phyloP scores from a whole-genome alignment of 176 grass and related monocot genomes.

The Oryza longistaminata region DNA sequence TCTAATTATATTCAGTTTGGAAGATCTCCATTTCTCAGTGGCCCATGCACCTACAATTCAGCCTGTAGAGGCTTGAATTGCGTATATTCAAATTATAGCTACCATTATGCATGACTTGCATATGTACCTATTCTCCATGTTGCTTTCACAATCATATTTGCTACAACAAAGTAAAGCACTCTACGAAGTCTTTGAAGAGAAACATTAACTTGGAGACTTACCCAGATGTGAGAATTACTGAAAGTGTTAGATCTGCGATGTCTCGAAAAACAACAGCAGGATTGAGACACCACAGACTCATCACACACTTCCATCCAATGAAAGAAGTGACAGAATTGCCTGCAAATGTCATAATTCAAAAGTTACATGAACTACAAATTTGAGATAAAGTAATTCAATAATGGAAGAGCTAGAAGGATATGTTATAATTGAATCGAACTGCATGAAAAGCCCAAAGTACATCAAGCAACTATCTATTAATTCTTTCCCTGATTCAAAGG shows the following conservation, averaged over 20 bases:
- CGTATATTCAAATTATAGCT: constrained; percentile 3
- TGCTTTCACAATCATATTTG: background rate
- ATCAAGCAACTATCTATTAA: too few species aligned
- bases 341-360: constrained; percentile 37
- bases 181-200: background rate
- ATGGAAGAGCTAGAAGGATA: constrained; percentile 12
- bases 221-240: constrained; percentile 97
- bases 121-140: constrained; percentile 9
- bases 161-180: constrained; percentile 30
- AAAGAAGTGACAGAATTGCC: constrained; percentile 42
- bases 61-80: background rate
- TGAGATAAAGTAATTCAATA: constrained; percentile 13
- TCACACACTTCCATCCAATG: constrained; percentile 47
- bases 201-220: constrained; percentile 24
- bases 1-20: constrained; percentile 24
- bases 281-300: constrained; percentile 98
- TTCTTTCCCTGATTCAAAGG: background rate
- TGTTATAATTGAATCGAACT: constrained; percentile 18
- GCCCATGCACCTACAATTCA: constrained; percentile 11
- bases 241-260: constrained; percentile 74
- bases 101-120: background rate
- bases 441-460: too few species aligned
- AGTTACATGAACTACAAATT: background rate
- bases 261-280: constrained; percentile 86
- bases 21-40: constrained; percentile 13